These are phyloP conservation scores for Phytophthora sp. DNA, from an alignment of 352 stramenopile genomes.

Conservation along the genomic window DNA sequence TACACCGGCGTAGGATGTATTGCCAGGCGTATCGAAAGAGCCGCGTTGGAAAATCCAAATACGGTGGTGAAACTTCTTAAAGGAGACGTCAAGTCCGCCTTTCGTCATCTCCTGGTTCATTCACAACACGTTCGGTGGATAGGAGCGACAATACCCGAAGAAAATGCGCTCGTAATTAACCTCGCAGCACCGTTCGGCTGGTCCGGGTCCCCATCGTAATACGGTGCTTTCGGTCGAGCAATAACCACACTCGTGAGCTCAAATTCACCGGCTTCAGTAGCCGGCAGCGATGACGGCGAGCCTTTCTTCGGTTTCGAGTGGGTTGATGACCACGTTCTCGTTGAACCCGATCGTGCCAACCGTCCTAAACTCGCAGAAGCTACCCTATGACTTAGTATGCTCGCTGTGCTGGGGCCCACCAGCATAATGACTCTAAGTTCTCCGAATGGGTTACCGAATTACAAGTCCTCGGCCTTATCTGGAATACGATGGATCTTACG, in stretches of 20 bases:
- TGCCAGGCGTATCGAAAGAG: constrained; percentile 5
- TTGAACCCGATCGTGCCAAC: constrained; percentile 12
- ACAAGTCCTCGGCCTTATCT: constrained; percentile 12
- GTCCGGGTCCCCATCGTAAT: constrained; percentile 13
- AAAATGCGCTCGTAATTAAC: constrained; percentile 12
- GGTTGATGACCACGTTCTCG: constrained; percentile 36
- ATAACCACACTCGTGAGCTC: constrained; percentile 11
- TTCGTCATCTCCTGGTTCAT: constrained; percentile 13
- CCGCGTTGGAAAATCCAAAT: not conserved
- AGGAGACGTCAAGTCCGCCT: constrained; percentile 25
- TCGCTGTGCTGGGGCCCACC: constrained; percentile 17
- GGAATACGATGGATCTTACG: constrained; percentile 4
- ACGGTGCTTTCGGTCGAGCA: constrained; percentile 10
- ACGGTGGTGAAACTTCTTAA: constrained; percentile 11
- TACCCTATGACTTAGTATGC: constrained; percentile 19
- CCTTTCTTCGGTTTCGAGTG: constrained; percentile 32
- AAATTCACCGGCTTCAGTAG: constrained; percentile 22
- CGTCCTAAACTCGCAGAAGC: constrained; percentile 10
- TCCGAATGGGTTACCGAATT: constrained; percentile 13
- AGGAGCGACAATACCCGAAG: constrained; percentile 11
- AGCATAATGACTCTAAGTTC: constrained; percentile 42
- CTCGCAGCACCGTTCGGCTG: constrained; percentile 22
- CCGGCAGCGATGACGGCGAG: not conserved
- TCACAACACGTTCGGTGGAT: constrained; percentile 12
- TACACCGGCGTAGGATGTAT: constrained; percentile 7